Percentiles rank a stretch among this genome's conserved stretches.
Conservation (phyloP, 306 rosid species). For the Acmispon strigosus region DNA sequence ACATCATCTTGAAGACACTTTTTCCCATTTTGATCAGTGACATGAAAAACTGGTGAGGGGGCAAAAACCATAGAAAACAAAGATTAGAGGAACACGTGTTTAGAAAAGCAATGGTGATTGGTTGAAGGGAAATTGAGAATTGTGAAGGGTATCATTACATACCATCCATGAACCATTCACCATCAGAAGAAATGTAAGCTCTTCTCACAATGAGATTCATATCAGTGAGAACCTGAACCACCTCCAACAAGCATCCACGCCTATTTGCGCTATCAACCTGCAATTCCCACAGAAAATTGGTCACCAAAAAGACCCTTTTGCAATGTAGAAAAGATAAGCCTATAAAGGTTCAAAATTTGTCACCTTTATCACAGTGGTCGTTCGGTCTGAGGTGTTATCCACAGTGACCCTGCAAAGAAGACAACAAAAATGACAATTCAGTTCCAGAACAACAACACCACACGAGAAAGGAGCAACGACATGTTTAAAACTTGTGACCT, state of each 20-base stretch:
- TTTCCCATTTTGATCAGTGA: slow-evolving; percentile 80
- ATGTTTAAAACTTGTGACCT: slow-evolving; percentile 33
- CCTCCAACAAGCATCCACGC: slow-evolving; percentile 85
- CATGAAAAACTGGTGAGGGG: slow-evolving; percentile 60
- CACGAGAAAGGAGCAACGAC: neutral
- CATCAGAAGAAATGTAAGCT: slow-evolving; percentile 97
- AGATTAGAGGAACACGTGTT: neutral
- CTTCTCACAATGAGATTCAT: slow-evolving; percentile 72
- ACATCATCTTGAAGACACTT: slow-evolving; percentile 66
- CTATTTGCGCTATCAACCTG: slow-evolving; percentile 93
- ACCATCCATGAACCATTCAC: slow-evolving; percentile 99
- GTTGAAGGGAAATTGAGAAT: neutral
- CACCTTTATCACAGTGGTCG: slow-evolving; percentile 81
- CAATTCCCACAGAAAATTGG: neutral
- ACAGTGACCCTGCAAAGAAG: slow-evolving; percentile 62
- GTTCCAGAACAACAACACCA: neutral
- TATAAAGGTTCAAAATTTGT: neutral
- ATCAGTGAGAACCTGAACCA: slow-evolving; percentile 94
- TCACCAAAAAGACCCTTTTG: slow-evolving; percentile 13
- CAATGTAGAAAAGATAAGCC: neutral
- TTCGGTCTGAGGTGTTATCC: slow-evolving; percentile 62
- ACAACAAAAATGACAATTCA: neutral
- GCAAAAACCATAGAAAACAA: neutral
- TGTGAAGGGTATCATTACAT: slow-evolving; percentile 6
- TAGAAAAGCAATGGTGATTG: neutral